Evolutionary conservation across 257 asterid genomes (phyloP).

Genomic region (Voacanga thouarsii): DNA sequence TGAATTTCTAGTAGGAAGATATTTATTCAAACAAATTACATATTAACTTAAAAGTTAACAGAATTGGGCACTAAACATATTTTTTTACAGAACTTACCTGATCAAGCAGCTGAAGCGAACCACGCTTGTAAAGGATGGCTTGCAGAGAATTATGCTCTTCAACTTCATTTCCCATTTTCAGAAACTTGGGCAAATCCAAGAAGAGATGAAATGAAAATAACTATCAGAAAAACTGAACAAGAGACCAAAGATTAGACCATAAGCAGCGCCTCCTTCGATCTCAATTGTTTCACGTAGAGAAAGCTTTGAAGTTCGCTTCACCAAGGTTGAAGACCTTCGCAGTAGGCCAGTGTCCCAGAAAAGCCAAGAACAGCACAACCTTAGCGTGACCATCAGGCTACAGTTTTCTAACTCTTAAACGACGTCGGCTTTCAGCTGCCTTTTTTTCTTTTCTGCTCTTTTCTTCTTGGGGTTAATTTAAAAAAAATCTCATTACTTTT

Average conservation of each 20-base stretch:
- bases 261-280: neutral
- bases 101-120: conserved; percentile 82
- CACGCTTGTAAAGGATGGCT: conserved; percentile 69
- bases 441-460: too few relatives aligned
- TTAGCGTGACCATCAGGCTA: too few relatives aligned
- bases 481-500: too few relatives aligned
- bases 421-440: too few relatives aligned
- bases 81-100: conserved; percentile 39
- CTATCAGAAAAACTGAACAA: neutral
- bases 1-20: too few relatives aligned
- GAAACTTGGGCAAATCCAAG: neutral
- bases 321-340: neutral
- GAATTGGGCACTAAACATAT: too few relatives aligned
- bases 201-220: neutral
- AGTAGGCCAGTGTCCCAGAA: neutral
- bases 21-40: too few relatives aligned
- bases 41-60: too few relatives aligned
- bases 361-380: too few relatives aligned
- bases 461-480: too few relatives aligned
- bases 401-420: too few relatives aligned
- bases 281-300: neutral
- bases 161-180: conserved; percentile 35
- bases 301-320: neutral
- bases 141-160: conserved; percentile 39
- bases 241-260: neutral